Evolutionary conservation across 2,329 filamentous ascomycete species (phyloP), one percentile per base, ranked within the genome.

Genomic region (Tolypocladium ovalisporum): DNA sequence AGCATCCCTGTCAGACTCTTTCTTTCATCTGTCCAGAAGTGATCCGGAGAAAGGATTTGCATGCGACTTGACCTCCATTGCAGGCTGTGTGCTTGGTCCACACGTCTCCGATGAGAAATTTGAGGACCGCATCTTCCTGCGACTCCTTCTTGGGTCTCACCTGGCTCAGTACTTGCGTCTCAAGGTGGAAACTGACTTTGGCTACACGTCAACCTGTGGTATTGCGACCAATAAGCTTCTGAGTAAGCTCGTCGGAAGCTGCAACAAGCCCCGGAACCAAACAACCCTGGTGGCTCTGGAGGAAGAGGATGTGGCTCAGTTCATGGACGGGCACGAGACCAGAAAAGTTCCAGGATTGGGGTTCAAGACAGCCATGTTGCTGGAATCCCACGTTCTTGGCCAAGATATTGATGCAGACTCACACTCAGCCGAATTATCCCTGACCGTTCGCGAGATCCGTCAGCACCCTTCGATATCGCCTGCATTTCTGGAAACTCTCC

Each of bases 141-240:
- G 88, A 44, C 77, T 97, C 37, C 75, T 87, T 15, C 75, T 97
- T 10, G 92, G 84, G 5, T 94, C 90, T 13, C 90, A 97, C 71
- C 75, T 97, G 36, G 90, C 90, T 6, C 77, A 82, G 35, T 79
- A 93, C 67, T 71, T 97, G 32, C 85, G 93, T 15, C 75, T 79
- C 57, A 81, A 83, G 65, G 76, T 97, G 13, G 88, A 95, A 65
- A 76, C 85, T 52, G 79, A 90, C 52, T 87, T 85, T 65, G 90
- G 90, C 1, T 96, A 93, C 71, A 96, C 91, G 0, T 88, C 88
- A 34, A 93, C 92, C 1, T 91, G 89, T 47, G 93, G 93, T 4
- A 84, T 97, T 27, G 87, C 91, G 2, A 95, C 90, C 0, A 93
- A 87, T 66, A 97, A 97, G 71, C 72, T 93, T 6, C 77, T 96